phyloP scores from a whole-genome alignment of 192 early-diverging fungal genomes.

The Paraglomus occultum region DNA sequence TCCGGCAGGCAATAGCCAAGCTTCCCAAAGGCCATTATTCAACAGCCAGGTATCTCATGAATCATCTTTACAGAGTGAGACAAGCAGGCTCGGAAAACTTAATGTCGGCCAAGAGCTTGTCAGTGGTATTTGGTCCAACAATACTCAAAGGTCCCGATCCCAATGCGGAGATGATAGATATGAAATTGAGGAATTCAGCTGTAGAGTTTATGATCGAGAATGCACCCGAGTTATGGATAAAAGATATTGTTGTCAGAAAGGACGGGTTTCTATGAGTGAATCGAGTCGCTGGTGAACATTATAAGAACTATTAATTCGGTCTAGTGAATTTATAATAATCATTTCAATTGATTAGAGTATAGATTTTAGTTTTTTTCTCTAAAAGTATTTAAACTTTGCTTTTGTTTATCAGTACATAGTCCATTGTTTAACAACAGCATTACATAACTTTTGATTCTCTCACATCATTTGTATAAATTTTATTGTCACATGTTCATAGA shows the following conservation, averaged over 20 bases:
- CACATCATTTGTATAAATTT: too few relatives aligned
- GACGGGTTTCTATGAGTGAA: conserved; percentile 24
- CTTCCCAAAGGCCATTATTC: conserved; percentile 62
- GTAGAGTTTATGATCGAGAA: conserved; percentile 70
- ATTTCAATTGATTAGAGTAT: too few relatives aligned
- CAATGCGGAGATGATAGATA: conserved; percentile 65
- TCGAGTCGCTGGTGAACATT: neutral
- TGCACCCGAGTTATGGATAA: conserved; percentile 32
- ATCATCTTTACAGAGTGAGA: conserved; percentile 66
- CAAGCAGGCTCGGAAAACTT: conserved; percentile 64
- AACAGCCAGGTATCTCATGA: conserved; percentile 61
- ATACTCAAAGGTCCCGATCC: conserved; percentile 67
- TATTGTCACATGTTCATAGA: too few relatives aligned
- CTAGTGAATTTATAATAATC: too few relatives aligned
- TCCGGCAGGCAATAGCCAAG: conserved; percentile 44
- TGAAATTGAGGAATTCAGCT: conserved; percentile 67
- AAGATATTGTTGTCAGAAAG: neutral
- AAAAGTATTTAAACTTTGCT: too few relatives aligned
- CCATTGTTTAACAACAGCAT: too few relatives aligned
- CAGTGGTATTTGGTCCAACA: conserved; percentile 93
- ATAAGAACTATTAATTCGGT: too few relatives aligned
- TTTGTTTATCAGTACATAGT: too few relatives aligned
- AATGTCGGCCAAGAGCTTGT: conserved; percentile 90
- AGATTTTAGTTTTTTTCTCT: too few relatives aligned
- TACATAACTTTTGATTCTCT: too few relatives aligned